A percentile compares a stretch with the other conserved stretches of the same genome.
phyloP scores from a whole-genome alignment of 495 filamentous ascomycete species.

The Aspergillus steynii region DNA sequence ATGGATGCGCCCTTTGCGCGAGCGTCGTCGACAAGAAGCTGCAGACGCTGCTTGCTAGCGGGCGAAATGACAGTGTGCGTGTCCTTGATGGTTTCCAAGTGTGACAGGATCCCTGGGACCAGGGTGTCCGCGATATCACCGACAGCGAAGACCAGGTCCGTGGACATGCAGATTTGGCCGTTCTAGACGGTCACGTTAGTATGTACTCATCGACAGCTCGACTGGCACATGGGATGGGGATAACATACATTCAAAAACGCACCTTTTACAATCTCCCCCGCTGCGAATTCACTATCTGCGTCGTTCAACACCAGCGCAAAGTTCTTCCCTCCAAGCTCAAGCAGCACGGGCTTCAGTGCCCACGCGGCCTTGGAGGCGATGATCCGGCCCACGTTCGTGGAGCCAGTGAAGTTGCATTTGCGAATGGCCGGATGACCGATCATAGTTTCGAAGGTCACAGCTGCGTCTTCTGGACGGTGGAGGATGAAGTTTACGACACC shows the following conservation, averaged over 20 bases:
- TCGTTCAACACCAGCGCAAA: constrained; percentile 65
- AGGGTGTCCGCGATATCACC: constrained; percentile 32
- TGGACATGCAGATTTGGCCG: constrained; percentile 84
- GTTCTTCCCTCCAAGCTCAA: constrained; percentile 71
- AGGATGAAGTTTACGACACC: constrained; percentile 62
- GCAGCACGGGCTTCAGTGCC: constrained; percentile 65
- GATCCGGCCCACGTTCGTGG: constrained; percentile 56
- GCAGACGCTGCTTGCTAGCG: neutral
- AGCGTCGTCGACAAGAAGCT: neutral
- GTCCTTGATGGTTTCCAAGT: neutral
- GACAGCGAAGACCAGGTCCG: constrained; percentile 69
- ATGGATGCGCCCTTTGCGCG: neutral
- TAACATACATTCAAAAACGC: constrained; percentile 24
- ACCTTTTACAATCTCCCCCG: constrained; percentile 49
- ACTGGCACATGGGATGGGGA: neutral
- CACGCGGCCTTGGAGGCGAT: constrained; percentile 59
- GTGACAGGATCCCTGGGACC: neutral
- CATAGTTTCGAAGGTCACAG: constrained; percentile 54
- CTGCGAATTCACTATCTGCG: constrained; percentile 61
- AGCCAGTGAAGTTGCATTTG: constrained; percentile 72
- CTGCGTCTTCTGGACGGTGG: constrained; percentile 51
- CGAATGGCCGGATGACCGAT: constrained; percentile 56
- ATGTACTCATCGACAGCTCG: neutral
- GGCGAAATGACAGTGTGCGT: constrained; percentile 2
- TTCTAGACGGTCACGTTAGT: neutral